A percentile compares a stretch with the other conserved stretches of the same genome.
Evolutionary conservation across 257 asterid genomes (phyloP).

Genomic region (Echium plantagineum): DNA sequence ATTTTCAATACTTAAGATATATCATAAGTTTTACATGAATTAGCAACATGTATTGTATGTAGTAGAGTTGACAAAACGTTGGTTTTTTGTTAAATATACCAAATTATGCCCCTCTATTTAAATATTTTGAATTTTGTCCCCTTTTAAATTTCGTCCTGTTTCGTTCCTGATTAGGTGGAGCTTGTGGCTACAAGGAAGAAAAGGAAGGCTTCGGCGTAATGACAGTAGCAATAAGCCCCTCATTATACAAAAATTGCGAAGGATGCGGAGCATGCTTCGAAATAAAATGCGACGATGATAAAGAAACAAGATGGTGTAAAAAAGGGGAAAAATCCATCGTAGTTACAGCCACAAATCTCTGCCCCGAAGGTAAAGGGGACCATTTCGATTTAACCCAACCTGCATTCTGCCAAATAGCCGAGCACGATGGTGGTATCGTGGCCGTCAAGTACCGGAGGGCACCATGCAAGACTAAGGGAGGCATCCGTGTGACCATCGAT

Average conservation of each 20-base stretch:
- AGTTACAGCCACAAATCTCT: slow-evolving; percentile 35
- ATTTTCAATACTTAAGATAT: too few species aligned
- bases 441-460: slow-evolving; percentile 17
- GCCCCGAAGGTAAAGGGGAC: slow-evolving; percentile 31
- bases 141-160: too few species aligned
- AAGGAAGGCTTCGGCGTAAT: slow-evolving; percentile 22
- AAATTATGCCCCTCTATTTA: too few species aligned
- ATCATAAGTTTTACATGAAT: too few species aligned
- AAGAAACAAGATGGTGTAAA: slow-evolving; percentile 14
- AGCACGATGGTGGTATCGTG: slow-evolving; percentile 25
- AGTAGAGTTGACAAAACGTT: too few species aligned
- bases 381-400: slow-evolving; percentile 29
- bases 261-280: slow-evolving; percentile 39
- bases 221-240: slow-evolving; percentile 35
- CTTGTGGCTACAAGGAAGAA: slow-evolving; percentile 30
- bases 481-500: slow-evolving; percentile 21
- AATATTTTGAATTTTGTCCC: too few species aligned
- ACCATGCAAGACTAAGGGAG: slow-evolving; percentile 23
- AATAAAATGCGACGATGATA: slow-evolving; percentile 20
- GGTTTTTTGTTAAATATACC: too few species aligned
- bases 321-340: slow-evolving; percentile 5
- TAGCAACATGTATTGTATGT: too few species aligned
- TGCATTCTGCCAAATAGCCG: slow-evolving; percentile 18
- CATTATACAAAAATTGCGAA: slow-evolving; percentile 23
- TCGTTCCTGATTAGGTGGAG: slow-evolving; percentile 27